Percentiles rank a stretch among this genome's conserved stretches.
Evolutionary conservation across 805 yeast species (phyloP).

Genomic region (Starmerella davenportii): DNA sequence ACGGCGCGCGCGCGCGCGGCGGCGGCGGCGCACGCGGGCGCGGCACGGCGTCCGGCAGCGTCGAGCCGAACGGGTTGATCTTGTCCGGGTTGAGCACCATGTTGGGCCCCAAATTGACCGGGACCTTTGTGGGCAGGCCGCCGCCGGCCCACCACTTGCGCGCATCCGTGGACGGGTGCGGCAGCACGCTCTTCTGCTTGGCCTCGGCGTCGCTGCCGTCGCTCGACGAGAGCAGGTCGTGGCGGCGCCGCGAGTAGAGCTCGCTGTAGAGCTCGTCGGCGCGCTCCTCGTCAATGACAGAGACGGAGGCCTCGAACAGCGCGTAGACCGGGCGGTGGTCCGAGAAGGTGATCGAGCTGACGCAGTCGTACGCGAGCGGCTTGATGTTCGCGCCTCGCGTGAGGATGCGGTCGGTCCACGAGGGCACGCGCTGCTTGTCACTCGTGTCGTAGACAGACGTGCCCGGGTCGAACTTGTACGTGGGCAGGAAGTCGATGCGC

Average conservation of each 20-base stretch:
- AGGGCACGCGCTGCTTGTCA: slow-evolving; percentile 82
- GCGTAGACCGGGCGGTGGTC: slow-evolving; percentile 92
- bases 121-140: slow-evolving; percentile 57
- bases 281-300: slow-evolving; percentile 46
- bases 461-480: slow-evolving; percentile 82
- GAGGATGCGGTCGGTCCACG: slow-evolving; percentile 89
- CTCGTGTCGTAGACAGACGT: slow-evolving; percentile 67
- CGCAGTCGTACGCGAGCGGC: slow-evolving; percentile 51
- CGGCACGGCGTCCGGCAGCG: slow-evolving; percentile 35
- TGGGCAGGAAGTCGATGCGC: slow-evolving; percentile 63
- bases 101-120: slow-evolving; percentile 26
- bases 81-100: slow-evolving; percentile 48
- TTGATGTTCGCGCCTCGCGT: slow-evolving; percentile 33
- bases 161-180: slow-evolving; percentile 75
- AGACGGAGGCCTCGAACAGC: slow-evolving; percentile 47
- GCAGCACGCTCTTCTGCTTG: slow-evolving; percentile 30
- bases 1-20: not conserved
- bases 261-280: slow-evolving; percentile 39
- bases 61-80: slow-evolving; percentile 45
- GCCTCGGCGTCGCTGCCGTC: slow-evolving; percentile 6
- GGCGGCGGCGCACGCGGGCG: slow-evolving; percentile 8
- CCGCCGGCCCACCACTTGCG: slow-evolving; percentile 86
- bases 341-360: slow-evolving; percentile 42
- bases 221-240: slow-evolving; percentile 18
- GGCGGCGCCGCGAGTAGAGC: slow-evolving; percentile 41